Conservation (phyloP, 306 rosid species). For the Notholithocarpus densiflorus region DNA sequence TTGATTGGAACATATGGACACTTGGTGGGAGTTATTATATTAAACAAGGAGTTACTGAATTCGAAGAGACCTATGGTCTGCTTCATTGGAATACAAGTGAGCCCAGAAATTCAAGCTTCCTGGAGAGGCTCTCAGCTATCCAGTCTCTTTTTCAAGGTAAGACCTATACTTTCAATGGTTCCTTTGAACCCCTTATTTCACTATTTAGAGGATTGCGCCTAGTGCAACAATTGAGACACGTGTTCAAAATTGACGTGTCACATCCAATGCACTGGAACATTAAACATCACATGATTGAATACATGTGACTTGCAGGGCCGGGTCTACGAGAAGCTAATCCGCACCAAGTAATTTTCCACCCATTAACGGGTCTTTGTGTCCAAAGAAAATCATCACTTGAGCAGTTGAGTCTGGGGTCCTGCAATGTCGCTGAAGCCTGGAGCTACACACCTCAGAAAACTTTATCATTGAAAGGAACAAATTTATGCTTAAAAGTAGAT, state of each 20-base stretch:
- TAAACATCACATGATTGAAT: not conserved
- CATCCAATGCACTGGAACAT: too few relatives aligned
- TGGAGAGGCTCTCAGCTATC: slow-evolving; percentile 46
- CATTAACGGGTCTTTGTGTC: slow-evolving; percentile 67
- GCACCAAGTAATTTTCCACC: slow-evolving; percentile 65
- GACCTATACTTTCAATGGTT: not conserved
- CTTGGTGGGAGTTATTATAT: slow-evolving; percentile 76
- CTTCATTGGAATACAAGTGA: slow-evolving; percentile 51
- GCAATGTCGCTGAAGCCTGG: slow-evolving; percentile 60
- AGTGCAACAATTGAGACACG: too few relatives aligned
- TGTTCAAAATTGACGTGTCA: too few relatives aligned
- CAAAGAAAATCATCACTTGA: slow-evolving; percentile 32
- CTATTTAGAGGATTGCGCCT: too few relatives aligned
- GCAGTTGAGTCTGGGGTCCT: slow-evolving; percentile 51
- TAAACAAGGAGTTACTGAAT: slow-evolving; percentile 61
- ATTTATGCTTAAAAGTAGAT: slow-evolving; percentile 58
- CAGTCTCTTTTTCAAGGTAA: slow-evolving; percentile 83
- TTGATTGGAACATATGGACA: slow-evolving; percentile 85
- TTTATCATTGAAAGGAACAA: slow-evolving; percentile 52
- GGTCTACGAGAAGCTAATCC: slow-evolving; percentile 16
- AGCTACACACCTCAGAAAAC: slow-evolving; percentile 42
- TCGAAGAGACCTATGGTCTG: slow-evolving; percentile 69
- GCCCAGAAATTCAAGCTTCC: slow-evolving; percentile 44
- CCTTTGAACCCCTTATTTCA: too few relatives aligned
- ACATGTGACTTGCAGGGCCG: slow-evolving; percentile 47